phyloP scores from a whole-genome alignment of 192 early-diverging fungal species.

The Coemansia aciculifera region DNA sequence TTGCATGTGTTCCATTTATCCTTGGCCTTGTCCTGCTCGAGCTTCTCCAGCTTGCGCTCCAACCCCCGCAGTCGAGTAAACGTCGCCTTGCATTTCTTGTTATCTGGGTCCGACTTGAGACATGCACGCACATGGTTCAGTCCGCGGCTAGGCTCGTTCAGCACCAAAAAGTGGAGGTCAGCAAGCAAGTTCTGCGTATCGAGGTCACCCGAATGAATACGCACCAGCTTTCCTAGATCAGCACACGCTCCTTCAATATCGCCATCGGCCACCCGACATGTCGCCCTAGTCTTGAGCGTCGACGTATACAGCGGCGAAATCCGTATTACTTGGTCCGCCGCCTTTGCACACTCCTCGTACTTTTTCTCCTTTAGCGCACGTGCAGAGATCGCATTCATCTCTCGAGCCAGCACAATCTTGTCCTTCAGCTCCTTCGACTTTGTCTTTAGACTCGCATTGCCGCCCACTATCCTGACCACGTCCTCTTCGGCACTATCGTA shows the following conservation, averaged over 20 bases:
- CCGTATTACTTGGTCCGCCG: slow-evolving; percentile 57
- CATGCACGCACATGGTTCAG: slow-evolving; percentile 79
- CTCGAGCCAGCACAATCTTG: slow-evolving; percentile 52
- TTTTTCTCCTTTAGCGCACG: slow-evolving; percentile 45
- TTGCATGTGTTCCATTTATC: slow-evolving; percentile 61
- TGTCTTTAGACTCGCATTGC: slow-evolving; percentile 15
- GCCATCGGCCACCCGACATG: slow-evolving; percentile 69
- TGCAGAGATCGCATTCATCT: slow-evolving; percentile 40
- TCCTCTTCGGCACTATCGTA: slow-evolving; percentile 66
- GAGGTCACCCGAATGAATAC: slow-evolving; percentile 68
- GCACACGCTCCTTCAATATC: slow-evolving; percentile 85
- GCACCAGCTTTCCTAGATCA: slow-evolving; percentile 76
- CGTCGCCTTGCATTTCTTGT: slow-evolving; percentile 80
- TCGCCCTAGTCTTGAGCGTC: slow-evolving; percentile 66
- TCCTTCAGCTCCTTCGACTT: slow-evolving; percentile 37
- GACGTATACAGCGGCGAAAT: slow-evolving; percentile 59
- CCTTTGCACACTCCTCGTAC: slow-evolving; percentile 59
- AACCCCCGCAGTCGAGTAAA: slow-evolving; percentile 73
- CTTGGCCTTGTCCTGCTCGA: slow-evolving; percentile 58
- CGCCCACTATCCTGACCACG: slow-evolving; percentile 33
- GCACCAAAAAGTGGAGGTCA: slow-evolving; percentile 66
- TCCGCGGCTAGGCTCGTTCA: slow-evolving; percentile 72
- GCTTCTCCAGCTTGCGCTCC: slow-evolving; percentile 67
- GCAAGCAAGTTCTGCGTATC: slow-evolving; percentile 65
- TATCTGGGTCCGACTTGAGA: slow-evolving; percentile 86